Evolutionary conservation across 1,284 basidiomycete species (phyloP).

Genomic region (Anthracocystis panici-leucophaei): DNA sequence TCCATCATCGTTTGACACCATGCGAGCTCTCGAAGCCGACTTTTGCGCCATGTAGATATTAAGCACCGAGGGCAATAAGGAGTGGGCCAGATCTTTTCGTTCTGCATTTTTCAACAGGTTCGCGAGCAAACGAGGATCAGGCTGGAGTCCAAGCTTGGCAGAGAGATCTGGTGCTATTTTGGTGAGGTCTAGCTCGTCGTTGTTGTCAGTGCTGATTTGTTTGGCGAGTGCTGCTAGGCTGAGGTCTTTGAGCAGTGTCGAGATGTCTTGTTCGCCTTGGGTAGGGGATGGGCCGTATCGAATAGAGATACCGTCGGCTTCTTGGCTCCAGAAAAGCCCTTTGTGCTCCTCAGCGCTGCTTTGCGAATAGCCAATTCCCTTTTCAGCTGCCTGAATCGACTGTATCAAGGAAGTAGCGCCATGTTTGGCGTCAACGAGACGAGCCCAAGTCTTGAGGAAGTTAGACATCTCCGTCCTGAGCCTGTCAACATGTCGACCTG

Average conservation of each 20-base stretch:
- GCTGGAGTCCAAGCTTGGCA: constrained; percentile 38
- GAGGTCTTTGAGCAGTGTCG: constrained; percentile 33
- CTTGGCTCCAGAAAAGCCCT: constrained; percentile 36
- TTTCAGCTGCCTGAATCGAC: constrained; percentile 27
- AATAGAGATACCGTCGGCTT: constrained; percentile 28
- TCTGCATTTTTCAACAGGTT: constrained; percentile 35
- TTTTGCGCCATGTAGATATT: constrained; percentile 52
- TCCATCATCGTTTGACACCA: constrained; percentile 6
- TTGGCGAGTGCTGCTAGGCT: constrained; percentile 37
- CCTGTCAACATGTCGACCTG: constrained; percentile 17
- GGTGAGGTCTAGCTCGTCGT: constrained; percentile 29
- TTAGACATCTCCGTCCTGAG: constrained; percentile 42
- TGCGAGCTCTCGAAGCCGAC: constrained; percentile 10
- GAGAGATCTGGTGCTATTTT: constrained; percentile 44
- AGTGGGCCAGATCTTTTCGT: constrained; percentile 46
- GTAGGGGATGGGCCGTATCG: constrained; percentile 15
- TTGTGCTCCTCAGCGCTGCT: not conserved
- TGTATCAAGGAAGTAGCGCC: constrained; percentile 18
- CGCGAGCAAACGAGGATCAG: constrained; percentile 48
- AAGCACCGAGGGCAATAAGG: constrained; percentile 38
- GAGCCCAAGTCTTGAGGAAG: constrained; percentile 55
- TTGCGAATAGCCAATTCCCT: constrained; percentile 32
- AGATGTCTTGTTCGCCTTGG: constrained; percentile 23
- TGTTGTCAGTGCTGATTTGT: constrained; percentile 35
- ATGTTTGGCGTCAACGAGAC: constrained; percentile 45